Evolutionary conservation across 495 filamentous ascomycete genomes (phyloP).

Genomic region (Xylaria longipes): DNA sequence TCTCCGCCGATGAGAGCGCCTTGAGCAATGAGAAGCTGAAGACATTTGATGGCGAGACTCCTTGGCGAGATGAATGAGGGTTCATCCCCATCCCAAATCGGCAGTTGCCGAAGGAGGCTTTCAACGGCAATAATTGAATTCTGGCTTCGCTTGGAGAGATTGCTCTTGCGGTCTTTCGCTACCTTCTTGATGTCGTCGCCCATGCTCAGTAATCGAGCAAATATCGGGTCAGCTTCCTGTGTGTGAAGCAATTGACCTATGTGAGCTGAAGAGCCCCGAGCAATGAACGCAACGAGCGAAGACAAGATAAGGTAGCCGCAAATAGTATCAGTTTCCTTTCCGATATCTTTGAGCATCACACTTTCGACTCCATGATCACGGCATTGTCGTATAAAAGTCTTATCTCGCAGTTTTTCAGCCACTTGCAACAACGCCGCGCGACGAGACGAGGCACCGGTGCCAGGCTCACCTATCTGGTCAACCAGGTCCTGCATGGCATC

Average conservation of each 20-base stretch:
- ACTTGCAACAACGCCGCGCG: slow-evolving; percentile 68
- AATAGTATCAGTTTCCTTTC: slow-evolving; percentile 60
- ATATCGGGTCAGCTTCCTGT: slow-evolving; percentile 55
- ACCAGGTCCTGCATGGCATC: slow-evolving; percentile 82
- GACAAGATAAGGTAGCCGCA: slow-evolving; percentile 64
- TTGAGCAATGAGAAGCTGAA: slow-evolving; percentile 66
- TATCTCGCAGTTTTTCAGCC: slow-evolving; percentile 72
- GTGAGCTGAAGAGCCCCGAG: slow-evolving; percentile 55
- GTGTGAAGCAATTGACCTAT: slow-evolving; percentile 56
- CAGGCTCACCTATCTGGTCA: slow-evolving; percentile 75
- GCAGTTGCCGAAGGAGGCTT: slow-evolving; percentile 52
- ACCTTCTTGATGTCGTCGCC: slow-evolving; percentile 59
- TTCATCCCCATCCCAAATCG: slow-evolving; percentile 61
- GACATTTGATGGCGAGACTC: slow-evolving; percentile 65
- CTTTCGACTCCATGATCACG: slow-evolving; percentile 75
- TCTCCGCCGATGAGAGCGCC: slow-evolving; percentile 51
- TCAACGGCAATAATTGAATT: slow-evolving; percentile 59
- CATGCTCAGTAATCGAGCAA: slow-evolving; percentile 60
- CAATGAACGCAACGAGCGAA: slow-evolving; percentile 61
- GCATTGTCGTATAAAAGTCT: slow-evolving; percentile 71
- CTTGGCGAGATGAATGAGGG: slow-evolving; percentile 65
- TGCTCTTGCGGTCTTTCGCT: slow-evolving; percentile 68
- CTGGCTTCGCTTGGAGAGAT: slow-evolving; percentile 70
- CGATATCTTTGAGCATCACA: slow-evolving; percentile 65
- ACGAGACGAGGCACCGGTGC: slow-evolving; percentile 52